Evolutionary conservation across 805 yeast species (phyloP).

Genomic region (Lachancea thermotolerans): DNA sequence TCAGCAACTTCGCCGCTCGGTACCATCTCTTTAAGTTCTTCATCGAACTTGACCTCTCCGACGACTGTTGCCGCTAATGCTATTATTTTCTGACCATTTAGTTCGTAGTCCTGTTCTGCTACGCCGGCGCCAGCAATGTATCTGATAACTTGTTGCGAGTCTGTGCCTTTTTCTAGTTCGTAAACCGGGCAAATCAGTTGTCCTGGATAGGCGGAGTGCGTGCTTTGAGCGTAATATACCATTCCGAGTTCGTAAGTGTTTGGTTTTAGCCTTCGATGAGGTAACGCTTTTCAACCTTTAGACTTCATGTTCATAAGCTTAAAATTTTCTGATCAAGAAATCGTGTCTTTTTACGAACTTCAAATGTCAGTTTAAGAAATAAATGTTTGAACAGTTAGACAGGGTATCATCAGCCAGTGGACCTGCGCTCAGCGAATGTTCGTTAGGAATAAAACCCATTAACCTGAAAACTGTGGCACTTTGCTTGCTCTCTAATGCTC

Average conservation of each 20-base stretch:
- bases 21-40: constrained; percentile 17
- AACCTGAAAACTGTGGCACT: background rate
- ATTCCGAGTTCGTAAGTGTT: background rate
- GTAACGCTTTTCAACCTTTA: background rate
- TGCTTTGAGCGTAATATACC: constrained; percentile 1
- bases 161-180: constrained; percentile 31
- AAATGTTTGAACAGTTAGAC: background rate
- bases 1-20: constrained; percentile 13
- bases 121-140: constrained; percentile 65
- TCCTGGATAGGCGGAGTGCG: constrained; percentile 58
- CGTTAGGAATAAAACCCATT: too few species aligned
- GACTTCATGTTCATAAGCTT: background rate
- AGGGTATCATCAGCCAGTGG: background rate
- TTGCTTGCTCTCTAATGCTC: too few species aligned
- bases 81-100: constrained; percentile 35
- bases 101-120: constrained; percentile 39
- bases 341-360: constrained; percentile 4
- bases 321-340: background rate
- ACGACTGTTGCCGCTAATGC: constrained; percentile 53
- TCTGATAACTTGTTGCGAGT: constrained; percentile 31
- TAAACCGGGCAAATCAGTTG: constrained; percentile 63
- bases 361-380: background rate
- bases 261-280: background rate
- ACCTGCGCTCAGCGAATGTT: background rate
- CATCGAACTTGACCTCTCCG: constrained; percentile 42